Percentiles rank a stretch among this genome's conserved stretches.
phyloP scores from a whole-genome alignment of 2,329 filamentous ascomycete species.

The Malbranchea cinnamomea region DNA sequence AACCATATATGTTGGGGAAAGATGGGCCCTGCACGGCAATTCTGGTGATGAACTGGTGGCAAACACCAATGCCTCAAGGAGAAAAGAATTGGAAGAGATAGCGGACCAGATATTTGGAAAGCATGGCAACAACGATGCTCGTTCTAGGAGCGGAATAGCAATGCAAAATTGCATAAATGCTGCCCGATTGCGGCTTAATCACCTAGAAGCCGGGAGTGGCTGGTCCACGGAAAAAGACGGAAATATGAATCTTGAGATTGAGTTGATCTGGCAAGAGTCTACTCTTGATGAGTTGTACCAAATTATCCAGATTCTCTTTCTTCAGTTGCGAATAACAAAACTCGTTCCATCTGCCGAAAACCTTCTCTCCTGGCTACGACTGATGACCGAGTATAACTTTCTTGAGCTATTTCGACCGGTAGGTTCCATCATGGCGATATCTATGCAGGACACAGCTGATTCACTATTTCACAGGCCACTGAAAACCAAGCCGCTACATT shows the following conservation, averaged over 20 bases:
- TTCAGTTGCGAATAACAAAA: constrained; percentile 47
- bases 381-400: constrained; percentile 55
- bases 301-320: constrained; percentile 57
- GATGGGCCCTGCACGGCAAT: constrained; percentile 2
- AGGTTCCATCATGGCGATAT: constrained; percentile 17
- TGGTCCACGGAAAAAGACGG: constrained; percentile 36
- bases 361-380: constrained; percentile 57
- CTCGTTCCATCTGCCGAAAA: constrained; percentile 43
- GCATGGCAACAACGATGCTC: constrained; percentile 14
- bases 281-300: constrained; percentile 58
- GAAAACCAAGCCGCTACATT: constrained; percentile 24
- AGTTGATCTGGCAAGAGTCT: constrained; percentile 47
- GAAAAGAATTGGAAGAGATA: constrained; percentile 15
- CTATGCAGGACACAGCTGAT: constrained; percentile 5
- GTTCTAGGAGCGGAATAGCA: constrained; percentile 12
- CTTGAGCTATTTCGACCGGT: constrained; percentile 49
- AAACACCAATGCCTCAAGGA: constrained; percentile 4
- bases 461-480: constrained; percentile 20
- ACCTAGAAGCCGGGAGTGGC: constrained; percentile 21
- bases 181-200: constrained; percentile 19
- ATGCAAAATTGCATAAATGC: constrained; percentile 21
- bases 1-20: constrained; percentile 16
- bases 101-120: constrained; percentile 18
- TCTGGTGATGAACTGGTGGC: not conserved
- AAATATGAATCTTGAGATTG: constrained; percentile 36